Base-by-base conservation (phyloP, 75 land plant genomes). In the Isoetes taiwanensis region DNA sequence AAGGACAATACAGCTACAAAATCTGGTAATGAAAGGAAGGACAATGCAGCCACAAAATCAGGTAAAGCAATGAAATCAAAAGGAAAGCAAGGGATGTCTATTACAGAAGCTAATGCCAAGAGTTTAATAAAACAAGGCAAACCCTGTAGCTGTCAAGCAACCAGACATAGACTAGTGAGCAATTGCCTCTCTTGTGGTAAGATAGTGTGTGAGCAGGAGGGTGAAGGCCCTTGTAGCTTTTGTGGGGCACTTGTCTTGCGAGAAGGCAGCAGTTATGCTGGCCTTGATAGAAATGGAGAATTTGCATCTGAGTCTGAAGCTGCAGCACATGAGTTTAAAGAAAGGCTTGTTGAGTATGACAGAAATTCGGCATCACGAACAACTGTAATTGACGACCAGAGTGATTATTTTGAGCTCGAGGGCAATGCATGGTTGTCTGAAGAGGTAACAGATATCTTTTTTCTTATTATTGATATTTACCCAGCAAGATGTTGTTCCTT, bases 161-260 rank as follows among this genome's bases (percentile, higher is more conserved):
- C 78, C 34, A 68, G 81, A 40, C 96, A 85, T 57, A 70, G 58
- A 50, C 74, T 90, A n/a, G 76, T 90, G 37, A 82, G 80, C 77
- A 90, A 90, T 38, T 90, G 91, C 61, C 77, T 90, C 12, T 87
- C 84, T 24, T 90, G 96, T 69, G 96, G 96, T 32, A 85, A 82
- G 69, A 85, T 90, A 41, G 81, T 90, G 2, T 90, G 96, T 54
- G 90, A 85, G 62, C 96, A 85, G 53, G 83, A 82, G 71, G 96
- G 96, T 8, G 96, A 90, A 58, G 96, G 91, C 3, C 96, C 91
- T 27, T 85, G 90, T 64, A 85, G 61, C 34, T 90, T 79, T 41
- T 90, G 91, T 75, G 96, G 96, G 11, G 76, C 91, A 28, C 83
- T 89, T 46, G 96, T 90, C 34, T 72, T 90, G 12, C 65, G 43